These are phyloP conservation scores for Capronia coronata DNA, from an alignment of 2,329 filamentous ascomycete species.

Conservation along the genomic window DNA sequence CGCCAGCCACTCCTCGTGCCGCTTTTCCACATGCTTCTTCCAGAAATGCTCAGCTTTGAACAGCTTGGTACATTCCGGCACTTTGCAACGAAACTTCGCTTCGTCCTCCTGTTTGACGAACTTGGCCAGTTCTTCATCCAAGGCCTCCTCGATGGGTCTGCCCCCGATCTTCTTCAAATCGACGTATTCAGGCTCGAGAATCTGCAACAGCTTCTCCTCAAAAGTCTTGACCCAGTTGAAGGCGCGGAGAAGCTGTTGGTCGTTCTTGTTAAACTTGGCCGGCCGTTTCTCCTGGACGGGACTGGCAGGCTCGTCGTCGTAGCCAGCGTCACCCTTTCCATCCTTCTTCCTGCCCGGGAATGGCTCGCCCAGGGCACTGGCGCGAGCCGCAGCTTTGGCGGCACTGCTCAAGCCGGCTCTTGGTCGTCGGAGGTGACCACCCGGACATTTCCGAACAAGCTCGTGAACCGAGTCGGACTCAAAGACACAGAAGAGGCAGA, in stretches of 20 bases:
- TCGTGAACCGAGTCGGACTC: slow-evolving; percentile 97
- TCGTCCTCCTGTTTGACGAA: slow-evolving; percentile 96
- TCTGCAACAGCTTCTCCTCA: slow-evolving; percentile 90
- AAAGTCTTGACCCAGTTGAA: slow-evolving; percentile 99
- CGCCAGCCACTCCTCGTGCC: slow-evolving; percentile 82
- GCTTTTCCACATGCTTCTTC: slow-evolving; percentile 96
- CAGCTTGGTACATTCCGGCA: slow-evolving; percentile 89
- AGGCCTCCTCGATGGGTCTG: slow-evolving; percentile 73
- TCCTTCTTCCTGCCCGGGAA: slow-evolving; percentile 78
- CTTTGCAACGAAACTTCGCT: slow-evolving; percentile 92
- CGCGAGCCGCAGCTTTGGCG: slow-evolving; percentile 76
- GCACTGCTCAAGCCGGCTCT: slow-evolving; percentile 75
- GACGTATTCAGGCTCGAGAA: slow-evolving; percentile 80
- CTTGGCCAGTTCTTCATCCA: slow-evolving; percentile 79
- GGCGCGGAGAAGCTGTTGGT: slow-evolving; percentile 86
- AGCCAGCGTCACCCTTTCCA: slow-evolving; percentile 54
- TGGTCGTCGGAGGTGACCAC: slow-evolving; percentile 90
- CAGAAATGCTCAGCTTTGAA: slow-evolving; percentile 98
- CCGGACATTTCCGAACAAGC: slow-evolving; percentile 88
- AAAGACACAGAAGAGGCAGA: slow-evolving; percentile 99
- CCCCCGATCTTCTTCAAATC: slow-evolving; percentile 89
- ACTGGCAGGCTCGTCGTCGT: slow-evolving; percentile 58
- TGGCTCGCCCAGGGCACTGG: slow-evolving; percentile 72
- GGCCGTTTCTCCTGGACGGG: slow-evolving; percentile 62
- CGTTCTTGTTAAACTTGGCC: slow-evolving; percentile 65